Conservation (phyloP, 1,284 basidiomycete species). For the Takashimella tepidaria region DNA sequence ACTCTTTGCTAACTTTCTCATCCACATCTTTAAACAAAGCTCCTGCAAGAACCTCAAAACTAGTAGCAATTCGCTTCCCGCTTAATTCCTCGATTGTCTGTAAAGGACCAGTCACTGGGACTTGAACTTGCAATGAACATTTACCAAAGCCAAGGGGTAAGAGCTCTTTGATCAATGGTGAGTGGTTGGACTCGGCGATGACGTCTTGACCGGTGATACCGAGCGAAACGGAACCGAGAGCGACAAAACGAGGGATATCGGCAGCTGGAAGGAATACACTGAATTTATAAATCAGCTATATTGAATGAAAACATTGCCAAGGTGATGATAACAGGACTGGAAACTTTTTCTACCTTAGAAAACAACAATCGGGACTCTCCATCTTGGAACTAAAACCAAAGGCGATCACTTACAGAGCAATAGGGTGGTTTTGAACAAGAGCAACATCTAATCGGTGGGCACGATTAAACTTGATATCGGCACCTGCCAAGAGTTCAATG, state of each 20-base stretch:
- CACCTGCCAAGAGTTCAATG: constrained; percentile 75
- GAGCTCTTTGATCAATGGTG: constrained; percentile 69
- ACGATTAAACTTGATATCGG: constrained; percentile 93
- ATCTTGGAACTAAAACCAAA: no score
- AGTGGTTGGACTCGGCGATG: constrained; percentile 82
- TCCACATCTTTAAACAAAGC: constrained; percentile 77
- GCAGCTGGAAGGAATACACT: constrained; percentile 95
- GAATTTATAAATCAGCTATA: no score
- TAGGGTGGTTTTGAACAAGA: constrained; percentile 84
- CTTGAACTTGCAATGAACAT: constrained; percentile 90
- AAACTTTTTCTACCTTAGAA: no score
- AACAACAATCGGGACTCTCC: no score
- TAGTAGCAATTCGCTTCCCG: constrained; percentile 89
- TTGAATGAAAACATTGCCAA: background rate
- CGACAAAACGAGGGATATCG: constrained; percentile 98
- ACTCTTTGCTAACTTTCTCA: constrained; percentile 51
- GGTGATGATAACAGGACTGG: no score
- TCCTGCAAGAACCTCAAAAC: constrained; percentile 80
- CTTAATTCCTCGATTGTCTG: constrained; percentile 72
- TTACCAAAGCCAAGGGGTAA: constrained; percentile 89
- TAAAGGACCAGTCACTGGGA: constrained; percentile 70
- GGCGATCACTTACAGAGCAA: constrained; percentile 80
- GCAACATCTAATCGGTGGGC: constrained; percentile 86
- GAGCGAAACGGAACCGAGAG: constrained; percentile 78
- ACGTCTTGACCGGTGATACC: constrained; percentile 82